These are phyloP conservation scores for Trapa bicornis DNA, from an alignment of 345 rosid genomes.

Conservation along the genomic window DNA sequence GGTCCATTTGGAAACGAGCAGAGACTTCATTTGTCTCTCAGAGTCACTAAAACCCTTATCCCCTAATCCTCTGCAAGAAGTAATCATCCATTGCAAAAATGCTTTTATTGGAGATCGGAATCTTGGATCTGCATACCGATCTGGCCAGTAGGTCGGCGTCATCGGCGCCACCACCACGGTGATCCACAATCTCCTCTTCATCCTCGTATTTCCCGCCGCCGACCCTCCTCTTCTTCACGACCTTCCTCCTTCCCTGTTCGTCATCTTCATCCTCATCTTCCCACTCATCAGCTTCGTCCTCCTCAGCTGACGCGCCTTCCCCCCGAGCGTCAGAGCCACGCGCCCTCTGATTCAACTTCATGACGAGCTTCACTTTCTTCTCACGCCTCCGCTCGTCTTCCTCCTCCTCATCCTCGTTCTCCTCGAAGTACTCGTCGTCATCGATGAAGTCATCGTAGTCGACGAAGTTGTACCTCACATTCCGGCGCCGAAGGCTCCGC, in stretches of 20 bases:
- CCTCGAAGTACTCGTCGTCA: slow-evolving; percentile 38
- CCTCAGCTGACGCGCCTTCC: slow-evolving; percentile 22
- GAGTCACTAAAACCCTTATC: slow-evolving; percentile 3
- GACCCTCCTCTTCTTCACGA: slow-evolving; percentile 24
- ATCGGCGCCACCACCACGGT: background rate
- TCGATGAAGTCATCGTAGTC: slow-evolving; percentile 57
- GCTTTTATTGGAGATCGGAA: background rate
- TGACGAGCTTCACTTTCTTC: slow-evolving; percentile 72
- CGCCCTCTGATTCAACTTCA: slow-evolving; percentile 47
- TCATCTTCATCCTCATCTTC: slow-evolving; percentile 24
- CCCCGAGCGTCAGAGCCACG: slow-evolving; percentile 20
- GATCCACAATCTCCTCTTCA: slow-evolving; percentile 10
- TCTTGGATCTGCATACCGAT: background rate
- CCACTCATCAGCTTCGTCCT: slow-evolving; percentile 16
- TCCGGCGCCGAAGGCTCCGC: slow-evolving; percentile 57
- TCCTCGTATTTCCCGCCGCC: slow-evolving; percentile 12
- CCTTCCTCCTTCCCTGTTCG: slow-evolving; percentile 17
- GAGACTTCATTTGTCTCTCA: slow-evolving; percentile 7
- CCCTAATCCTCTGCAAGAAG: background rate
- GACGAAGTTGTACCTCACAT: slow-evolving; percentile 65
- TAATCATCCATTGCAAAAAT: background rate
- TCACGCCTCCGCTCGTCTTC: slow-evolving; percentile 53
- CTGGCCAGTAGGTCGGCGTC: slow-evolving; percentile 17
- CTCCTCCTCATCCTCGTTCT: slow-evolving; percentile 10
- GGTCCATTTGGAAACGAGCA: slow-evolving; percentile 14